Base-by-base conservation (phyloP, 306 rosid genomes). In the Boehmeria nivea region DNA sequence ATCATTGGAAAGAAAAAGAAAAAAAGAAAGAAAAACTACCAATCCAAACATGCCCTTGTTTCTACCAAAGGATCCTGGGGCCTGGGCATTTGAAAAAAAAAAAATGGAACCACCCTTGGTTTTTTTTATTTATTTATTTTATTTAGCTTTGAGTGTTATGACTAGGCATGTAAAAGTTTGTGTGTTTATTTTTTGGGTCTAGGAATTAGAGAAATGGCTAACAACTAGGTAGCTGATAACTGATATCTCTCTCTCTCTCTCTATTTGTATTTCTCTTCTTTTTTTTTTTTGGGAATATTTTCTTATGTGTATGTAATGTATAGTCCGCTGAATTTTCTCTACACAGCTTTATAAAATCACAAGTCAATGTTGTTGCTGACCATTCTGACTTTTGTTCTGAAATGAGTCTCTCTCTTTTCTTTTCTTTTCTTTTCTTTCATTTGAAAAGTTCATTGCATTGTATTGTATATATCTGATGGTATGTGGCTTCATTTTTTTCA, bases 171-270 rank as follows among this genome's bases (percentile, higher is more conserved):
- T 68, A 68, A n/a, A n/a, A 76, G 68, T 48, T 53, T 71, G 59
- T 67, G 34, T 14, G 4, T 69, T 28, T 64, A 69, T n/a, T 53
- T 37, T 37, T 59, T 49, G 61, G 56, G 65, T 18, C 17, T 79
- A 84, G 81, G 79, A 65, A 70, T 66, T 72, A 72, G 67, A 60
- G 34, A 69, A 75, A 79, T 68, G 81, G 75, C 89, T 86, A 77
- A 85, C 88, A 74, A 49, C 43, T 71, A 43, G 74, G 64, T 64
- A 65, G 78, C 54, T 58, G 66, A n/a, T 74, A 47, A 65, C 43
- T 65, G 31, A 47, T 14, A 25, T 22, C 16, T 15, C 31, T 50
- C 28, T 50, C 34, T 50, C 34, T 25, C 19, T 50, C 51, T 50
- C 54, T 6, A 4, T 48, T 8, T 22, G 15, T 50, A 14, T 14